These are phyloP conservation scores for Mallotus nudiflorus DNA, from an alignment of 345 rosid genomes.

Conservation along the genomic window DNA sequence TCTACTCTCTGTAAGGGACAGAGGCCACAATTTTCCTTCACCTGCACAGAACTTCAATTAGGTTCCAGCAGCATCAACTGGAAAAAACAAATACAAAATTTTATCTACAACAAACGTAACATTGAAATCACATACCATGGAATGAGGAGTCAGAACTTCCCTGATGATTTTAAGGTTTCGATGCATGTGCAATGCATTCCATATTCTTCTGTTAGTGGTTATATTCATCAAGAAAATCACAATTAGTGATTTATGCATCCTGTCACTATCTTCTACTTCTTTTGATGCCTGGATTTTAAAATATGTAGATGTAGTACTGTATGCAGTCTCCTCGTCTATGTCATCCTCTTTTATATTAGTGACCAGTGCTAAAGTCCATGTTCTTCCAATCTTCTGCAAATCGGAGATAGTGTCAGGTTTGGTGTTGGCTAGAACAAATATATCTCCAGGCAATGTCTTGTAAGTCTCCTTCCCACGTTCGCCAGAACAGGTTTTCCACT, in stretches of 20 bases:
- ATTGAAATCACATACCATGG: slow-evolving; percentile 32
- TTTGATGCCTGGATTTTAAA: slow-evolving; percentile 27
- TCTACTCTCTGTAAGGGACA: slow-evolving; percentile 7
- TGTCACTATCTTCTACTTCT: slow-evolving; percentile 2
- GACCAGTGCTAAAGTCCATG: slow-evolving; percentile 33
- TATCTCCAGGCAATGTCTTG: slow-evolving; percentile 44
- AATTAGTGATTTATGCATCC: slow-evolving; percentile 16
- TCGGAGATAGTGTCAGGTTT: slow-evolving; percentile 41
- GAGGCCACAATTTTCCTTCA: slow-evolving; percentile 20
- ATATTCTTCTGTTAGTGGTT: slow-evolving; percentile 38
- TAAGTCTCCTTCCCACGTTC: slow-evolving; percentile 31
- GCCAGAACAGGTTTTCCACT: slow-evolving; percentile 39
- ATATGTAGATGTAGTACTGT: slow-evolving; percentile 5
- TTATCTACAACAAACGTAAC: background rate
- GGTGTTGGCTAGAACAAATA: slow-evolving; percentile 33
- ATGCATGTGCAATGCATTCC: slow-evolving; percentile 37
- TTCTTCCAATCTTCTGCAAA: slow-evolving; percentile 30
- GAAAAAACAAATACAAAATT: background rate
- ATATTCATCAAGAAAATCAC: slow-evolving; percentile 34
- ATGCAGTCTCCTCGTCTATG: slow-evolving; percentile 4
- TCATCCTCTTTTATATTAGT: slow-evolving; percentile 1
- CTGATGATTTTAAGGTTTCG: slow-evolving; percentile 23
- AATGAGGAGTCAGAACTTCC: slow-evolving; percentile 24
- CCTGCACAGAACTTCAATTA: slow-evolving; percentile 19
- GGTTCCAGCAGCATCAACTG: background rate